These are phyloP conservation scores for Citrullus mucosospermus DNA, from an alignment of 306 rosid species.

Conservation along the genomic window DNA sequence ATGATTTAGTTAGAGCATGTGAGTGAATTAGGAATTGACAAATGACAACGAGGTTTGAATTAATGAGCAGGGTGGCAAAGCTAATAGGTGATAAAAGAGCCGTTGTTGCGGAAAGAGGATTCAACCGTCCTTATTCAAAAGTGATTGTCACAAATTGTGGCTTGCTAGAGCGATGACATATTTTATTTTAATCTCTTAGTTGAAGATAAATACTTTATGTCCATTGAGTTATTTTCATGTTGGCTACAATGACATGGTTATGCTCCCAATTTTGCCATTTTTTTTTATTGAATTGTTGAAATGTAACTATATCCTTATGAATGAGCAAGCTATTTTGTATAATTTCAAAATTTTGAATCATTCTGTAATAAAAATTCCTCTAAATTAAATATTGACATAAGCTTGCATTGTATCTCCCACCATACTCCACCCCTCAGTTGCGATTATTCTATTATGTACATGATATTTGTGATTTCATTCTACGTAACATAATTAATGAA, in stretches of 20 bases:
- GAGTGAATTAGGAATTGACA: background rate
- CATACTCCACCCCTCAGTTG: no score
- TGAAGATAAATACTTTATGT: no score
- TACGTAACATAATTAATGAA: background rate
- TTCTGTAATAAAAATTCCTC: no score
- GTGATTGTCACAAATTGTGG: constrained; percentile 58
- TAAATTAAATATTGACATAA: no score
- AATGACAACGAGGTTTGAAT: background rate
- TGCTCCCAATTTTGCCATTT: background rate
- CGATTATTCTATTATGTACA: no score
- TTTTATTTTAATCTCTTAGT: no score
- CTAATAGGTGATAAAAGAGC: constrained; percentile 82
- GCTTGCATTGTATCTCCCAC: no score
- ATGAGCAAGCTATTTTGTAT: background rate
- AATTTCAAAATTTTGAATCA: no score
- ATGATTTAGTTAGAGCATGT: no score
- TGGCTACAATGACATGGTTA: background rate
- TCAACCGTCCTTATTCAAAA: constrained; percentile 72
- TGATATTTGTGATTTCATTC: no score
- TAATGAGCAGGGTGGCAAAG: constrained; percentile 66
- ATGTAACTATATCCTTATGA: background rate
- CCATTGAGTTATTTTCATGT: no score
- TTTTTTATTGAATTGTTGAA: background rate
- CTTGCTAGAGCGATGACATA: constrained; percentile 16
- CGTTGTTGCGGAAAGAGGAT: constrained; percentile 78